Evolutionary conservation across 2,329 filamentous ascomycete genomes (phyloP).

Genomic region (Huntiella moniliformis): DNA sequence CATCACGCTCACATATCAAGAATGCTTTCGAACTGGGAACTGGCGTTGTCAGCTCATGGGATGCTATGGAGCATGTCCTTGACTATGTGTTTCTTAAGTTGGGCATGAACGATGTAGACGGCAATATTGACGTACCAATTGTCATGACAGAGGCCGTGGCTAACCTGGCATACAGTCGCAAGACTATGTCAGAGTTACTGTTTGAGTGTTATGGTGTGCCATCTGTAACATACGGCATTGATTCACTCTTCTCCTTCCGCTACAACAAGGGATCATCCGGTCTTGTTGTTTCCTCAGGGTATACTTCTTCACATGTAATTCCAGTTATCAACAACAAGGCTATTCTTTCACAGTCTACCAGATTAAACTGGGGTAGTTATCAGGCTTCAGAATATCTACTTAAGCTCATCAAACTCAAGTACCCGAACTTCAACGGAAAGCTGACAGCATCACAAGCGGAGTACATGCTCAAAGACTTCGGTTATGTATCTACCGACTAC

Average conservation of each 20-base stretch:
- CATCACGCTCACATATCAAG: conserved; percentile 73
- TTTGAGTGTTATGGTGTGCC: conserved; percentile 92
- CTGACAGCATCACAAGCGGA: conserved; percentile 76
- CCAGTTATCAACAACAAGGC: conserved; percentile 78
- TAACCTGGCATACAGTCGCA: conserved; percentile 73
- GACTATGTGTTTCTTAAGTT: conserved; percentile 93
- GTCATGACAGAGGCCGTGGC: conserved; percentile 93
- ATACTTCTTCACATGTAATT: conserved; percentile 88
- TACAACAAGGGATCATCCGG: conserved; percentile 81
- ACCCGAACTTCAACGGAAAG: conserved; percentile 73
- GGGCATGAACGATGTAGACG: conserved; percentile 59
- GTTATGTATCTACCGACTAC: conserved; percentile 74
- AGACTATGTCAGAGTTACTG: conserved; percentile 91
- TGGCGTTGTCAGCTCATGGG: conserved; percentile 91
- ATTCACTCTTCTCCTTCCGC: conserved; percentile 87
- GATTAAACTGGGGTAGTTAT: conserved; percentile 86
- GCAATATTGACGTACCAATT: conserved; percentile 64
- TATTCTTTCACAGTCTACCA: conserved; percentile 64
- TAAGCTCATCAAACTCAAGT: conserved; percentile 79
- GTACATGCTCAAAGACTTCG: conserved; percentile 70
- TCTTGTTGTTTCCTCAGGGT: conserved; percentile 75
- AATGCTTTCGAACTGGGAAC: conserved; percentile 81
- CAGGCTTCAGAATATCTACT: conserved; percentile 81
- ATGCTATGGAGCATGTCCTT: conserved; percentile 84
- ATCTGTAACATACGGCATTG: conserved; percentile 81